Evolutionary conservation across 305 asterid genomes (phyloP), one percentile per base, ranked within the genome.

Genomic region (Fraxinus velutina): DNA sequence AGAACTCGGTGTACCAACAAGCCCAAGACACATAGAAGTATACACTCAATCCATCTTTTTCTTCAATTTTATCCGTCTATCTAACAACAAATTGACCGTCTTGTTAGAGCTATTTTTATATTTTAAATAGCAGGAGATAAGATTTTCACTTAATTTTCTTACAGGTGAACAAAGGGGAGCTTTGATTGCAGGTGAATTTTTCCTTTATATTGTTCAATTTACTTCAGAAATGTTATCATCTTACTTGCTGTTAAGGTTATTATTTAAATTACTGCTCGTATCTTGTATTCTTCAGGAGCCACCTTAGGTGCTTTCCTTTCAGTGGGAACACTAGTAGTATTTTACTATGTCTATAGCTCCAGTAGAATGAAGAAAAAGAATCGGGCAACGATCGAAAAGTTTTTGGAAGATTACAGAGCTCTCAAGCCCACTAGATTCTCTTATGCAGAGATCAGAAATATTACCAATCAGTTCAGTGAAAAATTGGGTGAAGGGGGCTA

Each of bases 341-440:
- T 71, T 0, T 79, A 76, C 77, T 24, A 57, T 78, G 30, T 71
- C 70, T 76, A 60, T 66, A 62, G 77, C 30, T 71, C 84, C 24
- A 76, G 6, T 21, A 76, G 78, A 80, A n/a, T 21, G 1, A 22
- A 84, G 22, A 80, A 29, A 39, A 84, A 80, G 70, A 30, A 71
- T 57, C 76, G 71, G 9, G 75, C 7, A 10, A 80, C 22, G 42
- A 70, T 80, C 1, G 81, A 55, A 37, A 71, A 4, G 1, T 84
- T 84, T 60, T 30, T 84, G 86, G 60, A 84, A 39, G 84, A 84
- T 12, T 84, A 84, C 9, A 76, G 27, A 32, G 82, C 77, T 78
- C 75, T 72, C 29, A 84, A 66, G 32, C 82, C 86, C 0, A 77
- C 86, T 6, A 76, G 86, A 71, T 84, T 80, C 34, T 33, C 86